Evolutionary conservation across 495 filamentous ascomycete genomes (phyloP).

Genomic region (Talaromyces borbonicus): DNA sequence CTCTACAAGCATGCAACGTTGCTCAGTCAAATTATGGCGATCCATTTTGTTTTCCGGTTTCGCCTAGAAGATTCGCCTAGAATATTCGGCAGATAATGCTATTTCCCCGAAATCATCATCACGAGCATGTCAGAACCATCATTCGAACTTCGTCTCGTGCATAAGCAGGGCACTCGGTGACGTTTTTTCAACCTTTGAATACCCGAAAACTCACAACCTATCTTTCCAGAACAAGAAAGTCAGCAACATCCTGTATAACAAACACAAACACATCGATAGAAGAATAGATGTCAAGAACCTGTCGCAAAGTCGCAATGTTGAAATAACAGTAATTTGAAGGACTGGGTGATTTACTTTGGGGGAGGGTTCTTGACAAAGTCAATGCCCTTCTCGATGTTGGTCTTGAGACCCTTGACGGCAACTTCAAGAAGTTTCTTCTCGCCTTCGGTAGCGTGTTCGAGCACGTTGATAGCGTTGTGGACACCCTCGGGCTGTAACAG

Average conservation of each 20-base stretch:
- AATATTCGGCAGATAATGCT: no score
- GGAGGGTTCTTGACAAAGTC: slow-evolving; percentile 80
- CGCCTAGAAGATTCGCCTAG: no score
- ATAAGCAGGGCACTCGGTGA: no score
- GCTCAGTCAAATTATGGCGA: no score
- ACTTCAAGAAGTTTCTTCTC: slow-evolving; percentile 81
- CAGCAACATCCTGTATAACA: slow-evolving; percentile 1
- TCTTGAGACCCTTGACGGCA: slow-evolving; percentile 64
- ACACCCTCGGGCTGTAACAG: slow-evolving; percentile 60
- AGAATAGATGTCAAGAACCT: no score
- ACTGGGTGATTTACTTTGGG: slow-evolving; percentile 48
- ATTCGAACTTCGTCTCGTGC: no score
- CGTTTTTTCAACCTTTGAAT: no score
- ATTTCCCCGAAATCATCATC: no score
- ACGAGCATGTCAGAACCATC: no score
- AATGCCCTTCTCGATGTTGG: slow-evolving; percentile 89
- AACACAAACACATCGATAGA: no score
- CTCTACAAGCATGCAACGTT: no score
- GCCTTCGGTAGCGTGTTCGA: slow-evolving; percentile 59
- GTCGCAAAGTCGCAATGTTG: slow-evolving; percentile 4
- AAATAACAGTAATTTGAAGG: not conserved
- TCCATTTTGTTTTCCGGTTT: no score
- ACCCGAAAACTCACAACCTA: slow-evolving; percentile 39
- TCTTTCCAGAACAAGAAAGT: slow-evolving; percentile 18
- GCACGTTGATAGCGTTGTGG: slow-evolving; percentile 71